Percentiles rank a stretch among this genome's conserved stretches.
phyloP scores from a whole-genome alignment of 805 yeast species.

The Candida rishiriensis region DNA sequence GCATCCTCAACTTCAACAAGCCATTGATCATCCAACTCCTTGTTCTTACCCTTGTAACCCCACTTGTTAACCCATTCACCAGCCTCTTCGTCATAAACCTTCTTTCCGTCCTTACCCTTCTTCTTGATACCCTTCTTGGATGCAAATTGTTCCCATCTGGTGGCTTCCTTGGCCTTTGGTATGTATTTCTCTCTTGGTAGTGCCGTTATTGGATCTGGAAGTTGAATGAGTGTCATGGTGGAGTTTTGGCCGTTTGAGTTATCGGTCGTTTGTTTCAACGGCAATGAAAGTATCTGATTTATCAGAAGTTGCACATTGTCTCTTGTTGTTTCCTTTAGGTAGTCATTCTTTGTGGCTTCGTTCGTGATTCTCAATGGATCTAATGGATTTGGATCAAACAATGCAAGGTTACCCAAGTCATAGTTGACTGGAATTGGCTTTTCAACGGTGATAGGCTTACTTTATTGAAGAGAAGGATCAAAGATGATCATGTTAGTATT shows the following conservation, averaged over 20 bases:
- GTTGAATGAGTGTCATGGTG: constrained; percentile 72
- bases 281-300: constrained; percentile 86
- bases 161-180: constrained; percentile 87
- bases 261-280: constrained; percentile 76
- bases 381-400: constrained; percentile 84
- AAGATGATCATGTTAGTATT: constrained; percentile 3
- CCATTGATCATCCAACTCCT: constrained; percentile 87
- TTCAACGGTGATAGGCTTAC: constrained; percentile 80
- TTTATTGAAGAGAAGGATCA: constrained; percentile 1
- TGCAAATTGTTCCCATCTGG: constrained; percentile 97
- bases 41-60: constrained; percentile 96
- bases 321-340: constrained; percentile 65
- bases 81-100: constrained; percentile 81
- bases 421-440: constrained; percentile 85
- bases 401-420: constrained; percentile 88
- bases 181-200: constrained; percentile 94
- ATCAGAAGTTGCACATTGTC: constrained; percentile 90
- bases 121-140: constrained; percentile 90
- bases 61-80: constrained; percentile 98
- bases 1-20: constrained; percentile 87
- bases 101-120: constrained; percentile 84
- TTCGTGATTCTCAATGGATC: constrained; percentile 56
- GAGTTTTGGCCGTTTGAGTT: constrained; percentile 49
- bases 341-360: constrained; percentile 53
- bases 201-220: constrained; percentile 78